phyloP scores from a whole-genome alignment of 495 filamentous ascomycete species.

The Penicillium samsonianum region DNA sequence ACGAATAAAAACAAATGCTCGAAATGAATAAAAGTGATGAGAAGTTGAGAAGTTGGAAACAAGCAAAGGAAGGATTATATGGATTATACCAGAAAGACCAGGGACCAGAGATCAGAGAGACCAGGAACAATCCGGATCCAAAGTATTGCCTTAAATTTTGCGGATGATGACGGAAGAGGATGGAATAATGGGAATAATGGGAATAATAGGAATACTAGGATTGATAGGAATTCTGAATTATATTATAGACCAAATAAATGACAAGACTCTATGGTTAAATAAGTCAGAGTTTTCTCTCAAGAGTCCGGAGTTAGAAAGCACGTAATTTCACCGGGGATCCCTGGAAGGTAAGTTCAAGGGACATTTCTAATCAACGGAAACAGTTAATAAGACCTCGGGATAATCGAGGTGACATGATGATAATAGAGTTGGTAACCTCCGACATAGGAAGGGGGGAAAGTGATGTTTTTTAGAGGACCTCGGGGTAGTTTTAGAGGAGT shows the following conservation, averaged over 20 bases:
- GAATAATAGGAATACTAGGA: no score
- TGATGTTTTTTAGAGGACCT: conserved; percentile 5
- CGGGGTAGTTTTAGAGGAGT: conserved; percentile 15
- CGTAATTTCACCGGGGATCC: conserved; percentile 18
- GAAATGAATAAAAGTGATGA: no score
- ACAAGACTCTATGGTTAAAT: not conserved
- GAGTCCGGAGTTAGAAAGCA: conserved; percentile 8
- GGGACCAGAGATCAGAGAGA: no score
- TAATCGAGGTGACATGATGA: no score
- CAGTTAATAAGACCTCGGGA: no score
- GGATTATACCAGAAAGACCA: no score
- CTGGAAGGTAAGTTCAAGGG: not conserved
- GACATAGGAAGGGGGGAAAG: not conserved
- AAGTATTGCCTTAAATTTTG: no score
- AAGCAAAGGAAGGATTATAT: not conserved
- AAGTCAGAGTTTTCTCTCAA: conserved; percentile 16
- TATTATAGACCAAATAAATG: no score
- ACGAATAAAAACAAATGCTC: not conserved
- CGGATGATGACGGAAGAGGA: not conserved
- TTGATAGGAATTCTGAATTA: no score
- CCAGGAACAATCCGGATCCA: no score
- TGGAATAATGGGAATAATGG: no score
- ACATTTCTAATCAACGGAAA: conserved; percentile 23
- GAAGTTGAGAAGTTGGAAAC: not conserved
- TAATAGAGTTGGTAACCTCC: not conserved